Base-by-base conservation (phyloP, 1,284 basidiomycete genomes). In the Trametes hirsuta region DNA sequence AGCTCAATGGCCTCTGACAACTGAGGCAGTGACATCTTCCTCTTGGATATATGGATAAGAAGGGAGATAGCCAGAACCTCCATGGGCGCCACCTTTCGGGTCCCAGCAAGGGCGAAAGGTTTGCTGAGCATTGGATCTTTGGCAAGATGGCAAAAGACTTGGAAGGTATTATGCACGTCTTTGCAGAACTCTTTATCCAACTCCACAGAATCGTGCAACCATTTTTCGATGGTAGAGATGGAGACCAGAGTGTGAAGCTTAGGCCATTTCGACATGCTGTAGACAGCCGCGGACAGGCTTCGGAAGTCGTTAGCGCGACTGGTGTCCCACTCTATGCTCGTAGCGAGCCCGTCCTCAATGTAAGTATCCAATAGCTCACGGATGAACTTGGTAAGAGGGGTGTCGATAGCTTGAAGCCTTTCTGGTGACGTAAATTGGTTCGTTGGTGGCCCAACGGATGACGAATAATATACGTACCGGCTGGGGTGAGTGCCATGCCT, bases 401-500 rank as follows among this genome's bases (percentile, higher is more conserved):
- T 81, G 52, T 74, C 81, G 63, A 83, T 77, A 0, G 88, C 86
- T 66, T 87, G 85, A 8, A 91, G 77, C 72, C 87, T 90, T 71
- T 91, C 87, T 77, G 62, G 18, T n/a, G 36, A 21, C 12, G 14
- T 6, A 8, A 8, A 18, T n/a, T 22, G 8, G 22, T 37, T 52
- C 44, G 47, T 55, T 34, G n/a, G 12, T n/a, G 12, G 30, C 25
- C 40, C 10, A 18, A 36, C 18, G 41, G 57, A 25, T 6, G 25
- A 49, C 9, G 37, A 22, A 4, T 10, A 2, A 41, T 41, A 24
- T 36, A 49, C 72, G 14, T 55, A 80, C 81, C 81, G 55, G 89
- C 86, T 6, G 88, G 84, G 0, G 87, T 91, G n/a, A 91, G 77
- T 0, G 90, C 88, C 80, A 91, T 85, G 1, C 90, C 89, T 2